Percentiles rank a stretch among this genome's conserved stretches.
Evolutionary conservation across 495 filamentous ascomycete species (phyloP).

Genomic region (Xylaria scruposa): DNA sequence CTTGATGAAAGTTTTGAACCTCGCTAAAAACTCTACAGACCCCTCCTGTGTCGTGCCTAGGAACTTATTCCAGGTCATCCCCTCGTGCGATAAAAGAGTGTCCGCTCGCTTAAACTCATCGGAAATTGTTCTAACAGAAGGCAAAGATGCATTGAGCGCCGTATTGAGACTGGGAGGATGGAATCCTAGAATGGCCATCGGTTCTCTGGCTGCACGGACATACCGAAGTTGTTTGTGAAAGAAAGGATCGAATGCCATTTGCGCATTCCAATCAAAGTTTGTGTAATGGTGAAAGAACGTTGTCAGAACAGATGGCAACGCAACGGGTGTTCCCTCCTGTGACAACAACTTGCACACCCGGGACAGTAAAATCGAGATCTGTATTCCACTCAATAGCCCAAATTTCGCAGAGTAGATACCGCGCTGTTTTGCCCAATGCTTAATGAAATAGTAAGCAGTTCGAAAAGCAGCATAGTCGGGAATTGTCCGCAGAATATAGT

Average conservation of each 20-base stretch:
- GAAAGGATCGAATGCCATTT: conserved; percentile 59
- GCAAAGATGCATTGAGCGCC: conserved; percentile 51
- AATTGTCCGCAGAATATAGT: conserved; percentile 58
- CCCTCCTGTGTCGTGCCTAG: conserved; percentile 35
- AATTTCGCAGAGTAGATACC: conserved; percentile 65
- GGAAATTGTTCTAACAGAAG: conserved; percentile 53
- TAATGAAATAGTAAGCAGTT: conserved; percentile 58
- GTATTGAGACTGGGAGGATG: conserved; percentile 63
- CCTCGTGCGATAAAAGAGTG: conserved; percentile 37
- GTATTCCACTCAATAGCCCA: conserved; percentile 64
- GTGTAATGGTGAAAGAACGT: conserved; percentile 67
- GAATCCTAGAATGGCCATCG: conserved; percentile 62
- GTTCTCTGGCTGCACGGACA: conserved; percentile 57
- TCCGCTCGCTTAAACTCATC: conserved; percentile 56
- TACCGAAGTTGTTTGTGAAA: conserved; percentile 55
- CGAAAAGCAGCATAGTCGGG: conserved; percentile 60
- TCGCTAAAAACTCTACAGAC: conserved; percentile 51
- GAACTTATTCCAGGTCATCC: conserved; percentile 51
- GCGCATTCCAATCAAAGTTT: conserved; percentile 56
- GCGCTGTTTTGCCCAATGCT: conserved; percentile 59
- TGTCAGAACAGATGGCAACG: conserved; percentile 50
- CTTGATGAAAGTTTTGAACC: conserved; percentile 56
- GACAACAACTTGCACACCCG: conserved; percentile 58
- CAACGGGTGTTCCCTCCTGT: conserved; percentile 27
- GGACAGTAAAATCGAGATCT: conserved; percentile 62